Evolutionary conservation across 257 asterid genomes (phyloP), one percentile per base, ranked within the genome.

Genomic region (Echium plantagineum): DNA sequence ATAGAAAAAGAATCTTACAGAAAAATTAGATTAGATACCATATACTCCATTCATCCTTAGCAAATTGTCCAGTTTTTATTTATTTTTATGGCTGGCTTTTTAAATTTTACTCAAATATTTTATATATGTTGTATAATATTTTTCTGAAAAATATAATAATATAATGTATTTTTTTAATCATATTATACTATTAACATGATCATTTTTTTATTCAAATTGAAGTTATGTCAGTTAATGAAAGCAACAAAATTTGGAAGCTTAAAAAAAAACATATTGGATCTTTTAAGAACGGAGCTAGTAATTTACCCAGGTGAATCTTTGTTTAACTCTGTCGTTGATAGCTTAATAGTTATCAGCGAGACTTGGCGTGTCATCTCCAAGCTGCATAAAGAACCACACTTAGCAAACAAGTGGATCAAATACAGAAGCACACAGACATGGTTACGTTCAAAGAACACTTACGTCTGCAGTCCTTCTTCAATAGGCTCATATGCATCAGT

Each of bases 281-380:
- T 3, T 28, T 28, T 28, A 28, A 28, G 7, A 6, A 3, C 32
- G 47, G 16, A 57, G 16, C 3, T 24, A 24, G 26, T 24, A 24
- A 15, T 58, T 74, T 74, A 82, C 89, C 89, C 89, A 0, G 85
- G 80, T 54, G 80, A 74, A 71, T 68, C 71, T 77, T 70, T 75
- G 69, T 79, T 69, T 63, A 79, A 67, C 71, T 82, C 89, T 52
- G 47, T 24, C 21, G 67, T 70, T 26, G 89, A 82, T 71, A 82
- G 61, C 46, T 76, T 76, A 62, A 82, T 71, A 57, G 78, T 58
- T 66, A 82, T 77, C 72, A 79, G 61, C 12, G 85, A 82, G 69
- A 82, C 85, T 56, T 79, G 81, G 30, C 85, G 81, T 58, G 77
- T 82, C 83, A 74, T 77, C 78, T 82, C 89, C 80, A 82, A 71